These are phyloP conservation scores for Onygenales sp. DNA, from an alignment of 2,329 filamentous ascomycete genomes.

Conservation along the genomic window DNA sequence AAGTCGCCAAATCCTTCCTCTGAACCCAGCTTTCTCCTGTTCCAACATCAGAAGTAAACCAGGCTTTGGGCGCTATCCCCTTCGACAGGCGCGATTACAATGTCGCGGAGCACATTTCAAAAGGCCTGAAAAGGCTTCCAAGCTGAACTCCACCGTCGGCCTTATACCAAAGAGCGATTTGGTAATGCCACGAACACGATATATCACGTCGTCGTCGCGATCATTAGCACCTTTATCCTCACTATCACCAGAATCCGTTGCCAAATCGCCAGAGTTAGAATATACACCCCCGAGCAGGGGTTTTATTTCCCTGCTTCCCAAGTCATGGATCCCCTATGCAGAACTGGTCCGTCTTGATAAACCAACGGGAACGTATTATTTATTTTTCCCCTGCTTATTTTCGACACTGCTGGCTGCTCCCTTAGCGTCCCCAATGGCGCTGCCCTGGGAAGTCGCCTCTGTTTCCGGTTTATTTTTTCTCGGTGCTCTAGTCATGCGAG, in stretches of 20 bases:
- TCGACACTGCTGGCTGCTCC: slow-evolving; percentile 37
- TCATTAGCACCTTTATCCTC: background rate
- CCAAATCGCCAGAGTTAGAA: slow-evolving; percentile 11
- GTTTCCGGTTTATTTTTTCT: slow-evolving; percentile 32
- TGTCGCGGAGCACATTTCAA: background rate
- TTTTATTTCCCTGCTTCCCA: slow-evolving; percentile 37
- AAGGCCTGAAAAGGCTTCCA: background rate
- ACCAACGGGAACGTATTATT: slow-evolving; percentile 42
- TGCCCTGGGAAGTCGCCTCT: slow-evolving; percentile 27
- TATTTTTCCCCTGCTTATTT: slow-evolving; percentile 44
- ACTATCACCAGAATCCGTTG: background rate
- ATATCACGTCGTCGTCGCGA: background rate
- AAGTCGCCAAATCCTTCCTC: background rate
- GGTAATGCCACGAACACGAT: background rate
- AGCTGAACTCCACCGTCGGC: background rate
- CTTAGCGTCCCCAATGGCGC: slow-evolving; percentile 31
- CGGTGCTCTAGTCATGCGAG: slow-evolving; percentile 41
- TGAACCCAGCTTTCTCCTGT: background rate
- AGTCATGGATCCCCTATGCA: slow-evolving; percentile 45
- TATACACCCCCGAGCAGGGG: slow-evolving; percentile 39
- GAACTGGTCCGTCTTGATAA: slow-evolving; percentile 45
- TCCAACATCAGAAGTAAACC: background rate
- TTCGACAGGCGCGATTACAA: background rate
- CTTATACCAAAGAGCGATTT: background rate
- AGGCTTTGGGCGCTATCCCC: background rate